These are phyloP conservation scores for Scenedesmus sp. DNA, from an alignment of 163 green algal genomes.

Conservation along the genomic window DNA sequence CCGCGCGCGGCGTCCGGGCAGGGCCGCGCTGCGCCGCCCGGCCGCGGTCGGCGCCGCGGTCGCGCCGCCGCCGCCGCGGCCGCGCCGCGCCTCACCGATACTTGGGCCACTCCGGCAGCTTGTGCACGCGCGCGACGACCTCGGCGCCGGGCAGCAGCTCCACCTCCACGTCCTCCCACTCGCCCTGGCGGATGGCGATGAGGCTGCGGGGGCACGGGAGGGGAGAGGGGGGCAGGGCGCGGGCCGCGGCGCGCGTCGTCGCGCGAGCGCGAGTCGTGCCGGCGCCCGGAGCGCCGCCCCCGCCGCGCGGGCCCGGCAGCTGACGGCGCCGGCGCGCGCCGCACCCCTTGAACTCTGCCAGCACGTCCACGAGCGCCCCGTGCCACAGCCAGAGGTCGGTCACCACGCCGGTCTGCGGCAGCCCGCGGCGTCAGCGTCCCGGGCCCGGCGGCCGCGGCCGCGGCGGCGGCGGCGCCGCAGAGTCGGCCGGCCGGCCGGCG, in stretches of 20 bases:
- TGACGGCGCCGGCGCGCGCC: neutral
- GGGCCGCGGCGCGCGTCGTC: too few species aligned
- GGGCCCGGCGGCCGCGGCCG: neutral
- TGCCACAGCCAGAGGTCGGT: constrained; percentile 39
- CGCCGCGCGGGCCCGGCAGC: too few species aligned
- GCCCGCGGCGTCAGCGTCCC: neutral
- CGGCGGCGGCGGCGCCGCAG: neutral
- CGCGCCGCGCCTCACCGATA: constrained; percentile 17
- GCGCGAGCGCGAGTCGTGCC: too few species aligned
- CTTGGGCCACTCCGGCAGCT: constrained; percentile 27
- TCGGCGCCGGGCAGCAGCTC: constrained; percentile 5
- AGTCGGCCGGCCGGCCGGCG: neutral
- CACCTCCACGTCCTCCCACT: constrained; percentile 32
- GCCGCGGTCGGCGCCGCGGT: too few species aligned
- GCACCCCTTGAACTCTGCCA: constrained; percentile 40
- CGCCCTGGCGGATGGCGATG: neutral
- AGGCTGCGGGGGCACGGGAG: neutral
- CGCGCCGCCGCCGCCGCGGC: too few species aligned
- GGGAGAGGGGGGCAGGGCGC: neutral
- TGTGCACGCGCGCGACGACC: constrained; percentile 34
- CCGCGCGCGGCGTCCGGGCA: too few species aligned
- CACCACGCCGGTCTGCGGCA: constrained; percentile 13
- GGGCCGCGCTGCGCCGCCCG: too few species aligned
- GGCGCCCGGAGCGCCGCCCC: too few species aligned
- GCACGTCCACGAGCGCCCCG: constrained; percentile 20